A percentile compares a stretch with the other conserved stretches of the same genome.
phyloP scores from a whole-genome alignment of 1,284 basidiomycete species.

The Coriolopsis trogii region DNA sequence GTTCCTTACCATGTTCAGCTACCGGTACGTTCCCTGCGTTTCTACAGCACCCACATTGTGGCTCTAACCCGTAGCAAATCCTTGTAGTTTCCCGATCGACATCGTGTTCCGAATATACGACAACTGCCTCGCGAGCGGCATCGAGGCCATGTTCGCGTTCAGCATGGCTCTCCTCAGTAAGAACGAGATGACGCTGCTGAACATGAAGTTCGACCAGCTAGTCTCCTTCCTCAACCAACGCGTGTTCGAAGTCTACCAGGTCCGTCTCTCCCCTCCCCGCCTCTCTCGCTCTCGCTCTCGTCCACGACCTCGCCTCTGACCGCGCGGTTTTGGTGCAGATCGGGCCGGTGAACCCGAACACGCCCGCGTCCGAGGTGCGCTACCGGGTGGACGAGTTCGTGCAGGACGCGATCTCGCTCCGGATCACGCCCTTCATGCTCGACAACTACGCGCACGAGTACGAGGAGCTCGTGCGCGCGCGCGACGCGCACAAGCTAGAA shows the following conservation, averaged over 20 bases:
- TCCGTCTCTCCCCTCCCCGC: conserved; percentile 28
- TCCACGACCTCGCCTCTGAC: no score
- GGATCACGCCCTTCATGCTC: conserved; percentile 91
- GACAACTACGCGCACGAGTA: conserved; percentile 90
- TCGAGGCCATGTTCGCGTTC: conserved; percentile 97
- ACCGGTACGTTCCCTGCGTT: conserved; percentile 56
- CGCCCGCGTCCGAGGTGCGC: conserved; percentile 19
- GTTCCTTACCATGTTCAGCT: conserved; percentile 98
- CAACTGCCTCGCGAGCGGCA: conserved; percentile 93
- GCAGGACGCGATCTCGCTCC: conserved; percentile 79
- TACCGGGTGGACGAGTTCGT: conserved; percentile 86
- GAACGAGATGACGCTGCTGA: conserved; percentile 81
- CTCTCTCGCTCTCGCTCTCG: not conserved
- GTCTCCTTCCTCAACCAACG: conserved; percentile 79
- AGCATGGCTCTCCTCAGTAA: conserved; percentile 86
- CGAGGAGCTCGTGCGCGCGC: conserved; percentile 66
- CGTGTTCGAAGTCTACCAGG: conserved; percentile 85
- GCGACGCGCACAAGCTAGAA: conserved; percentile 80
- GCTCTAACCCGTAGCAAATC: not conserved
- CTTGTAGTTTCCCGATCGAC: conserved; percentile 85
- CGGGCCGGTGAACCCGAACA: conserved; percentile 30
- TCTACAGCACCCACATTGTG: not conserved
- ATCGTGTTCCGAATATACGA: conserved; percentile 96
- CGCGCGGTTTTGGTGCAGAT: conserved; percentile 27
- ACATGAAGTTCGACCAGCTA: conserved; percentile 89